Conservation (phyloP, 306 rosid species). For the Glycine tomentella region DNA sequence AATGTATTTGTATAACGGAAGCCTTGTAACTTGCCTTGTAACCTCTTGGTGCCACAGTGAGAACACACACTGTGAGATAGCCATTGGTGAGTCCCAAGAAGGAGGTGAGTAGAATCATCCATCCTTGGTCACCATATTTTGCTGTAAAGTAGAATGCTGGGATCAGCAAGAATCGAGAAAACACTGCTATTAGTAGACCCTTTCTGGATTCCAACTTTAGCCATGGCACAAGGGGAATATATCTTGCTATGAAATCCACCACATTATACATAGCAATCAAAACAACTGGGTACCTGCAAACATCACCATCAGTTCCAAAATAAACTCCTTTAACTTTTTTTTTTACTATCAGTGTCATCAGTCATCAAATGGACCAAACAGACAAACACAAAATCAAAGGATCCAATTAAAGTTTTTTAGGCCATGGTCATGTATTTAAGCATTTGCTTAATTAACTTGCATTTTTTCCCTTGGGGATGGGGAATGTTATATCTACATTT, state of each 20-base stretch:
- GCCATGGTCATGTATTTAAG: not conserved
- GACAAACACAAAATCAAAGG: constrained; percentile 30
- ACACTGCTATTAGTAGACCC: constrained; percentile 55
- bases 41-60: constrained; percentile 78
- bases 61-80: constrained; percentile 80
- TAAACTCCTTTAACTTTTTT: not conserved
- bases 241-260: constrained; percentile 69
- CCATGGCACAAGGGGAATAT: constrained; percentile 66
- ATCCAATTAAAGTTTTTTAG: not conserved
- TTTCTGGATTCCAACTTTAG: constrained; percentile 79
- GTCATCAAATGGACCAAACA: constrained; percentile 2
- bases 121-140: constrained; percentile 83
- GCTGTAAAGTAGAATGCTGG: constrained; percentile 88
- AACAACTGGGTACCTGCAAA: constrained; percentile 76
- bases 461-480: not conserved
- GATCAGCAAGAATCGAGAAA: constrained; percentile 64
- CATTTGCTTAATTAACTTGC: not conserved
- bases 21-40: constrained; percentile 61
- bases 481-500: too few species aligned
- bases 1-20: too few species aligned
- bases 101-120: constrained; percentile 80
- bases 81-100: constrained; percentile 83
- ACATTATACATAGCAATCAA: constrained; percentile 71
- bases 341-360: constrained; percentile 11
- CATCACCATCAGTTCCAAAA: constrained; percentile 8